phyloP scores from a whole-genome alignment of 1,284 basidiomycete species.

The Rhodotorula mucilaginosa region DNA sequence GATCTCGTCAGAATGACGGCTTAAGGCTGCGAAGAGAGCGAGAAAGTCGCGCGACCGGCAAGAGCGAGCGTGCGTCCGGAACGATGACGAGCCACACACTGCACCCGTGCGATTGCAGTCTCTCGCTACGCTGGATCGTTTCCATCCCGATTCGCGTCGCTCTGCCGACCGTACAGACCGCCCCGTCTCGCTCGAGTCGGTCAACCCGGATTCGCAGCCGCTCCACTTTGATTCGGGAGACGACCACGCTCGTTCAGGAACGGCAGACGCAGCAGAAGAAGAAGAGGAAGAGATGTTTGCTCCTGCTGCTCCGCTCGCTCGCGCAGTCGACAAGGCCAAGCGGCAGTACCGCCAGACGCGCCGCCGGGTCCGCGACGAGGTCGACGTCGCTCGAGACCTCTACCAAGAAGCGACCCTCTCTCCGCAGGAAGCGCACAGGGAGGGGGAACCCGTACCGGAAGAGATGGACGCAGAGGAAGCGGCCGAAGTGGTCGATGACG shows the following conservation, averaged over 20 bases:
- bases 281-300: neutral
- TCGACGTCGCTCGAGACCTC: slow-evolving; percentile 19
- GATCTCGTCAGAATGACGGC: no score
- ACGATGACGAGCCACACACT: no score
- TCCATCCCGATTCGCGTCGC: no score
- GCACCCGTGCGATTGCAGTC: no score
- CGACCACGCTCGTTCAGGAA: neutral
- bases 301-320: neutral
- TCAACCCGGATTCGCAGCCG: no score
- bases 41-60: neutral
- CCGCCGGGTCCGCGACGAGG: neutral
- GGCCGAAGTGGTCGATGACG: slow-evolving; percentile 26
- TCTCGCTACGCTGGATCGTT: neutral
- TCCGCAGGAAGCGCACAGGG: slow-evolving; percentile 5
- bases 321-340: neutral
- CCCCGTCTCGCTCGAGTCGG: neutral
- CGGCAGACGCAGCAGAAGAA: neutral
- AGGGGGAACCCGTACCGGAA: slow-evolving; percentile 20
- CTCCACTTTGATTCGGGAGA: neutral
- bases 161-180: no score
- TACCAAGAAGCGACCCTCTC: slow-evolving; percentile 4
- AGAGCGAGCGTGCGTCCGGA: no score
- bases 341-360: neutral
- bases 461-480: slow-evolving; percentile 28
- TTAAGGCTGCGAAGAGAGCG: neutral